Conservation (phyloP, 768 basidiomycete genomes). For the Xerocomus spinulosus region DNA sequence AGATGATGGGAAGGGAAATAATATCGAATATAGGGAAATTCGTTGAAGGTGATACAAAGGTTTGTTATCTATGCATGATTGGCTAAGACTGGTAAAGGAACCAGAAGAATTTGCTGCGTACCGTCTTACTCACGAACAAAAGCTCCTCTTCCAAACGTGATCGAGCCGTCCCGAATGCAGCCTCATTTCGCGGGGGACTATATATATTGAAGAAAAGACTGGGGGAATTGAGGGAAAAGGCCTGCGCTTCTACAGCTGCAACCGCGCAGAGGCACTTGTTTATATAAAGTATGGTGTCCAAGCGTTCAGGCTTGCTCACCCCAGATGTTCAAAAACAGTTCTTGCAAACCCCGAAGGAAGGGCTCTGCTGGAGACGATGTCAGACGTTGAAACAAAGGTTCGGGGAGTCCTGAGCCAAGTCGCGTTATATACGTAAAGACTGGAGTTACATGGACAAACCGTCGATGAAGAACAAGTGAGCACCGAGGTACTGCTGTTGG, state of each 20-base stretch:
- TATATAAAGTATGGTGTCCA: slow-evolving; percentile 4
- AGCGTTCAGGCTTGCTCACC: slow-evolving; percentile 46
- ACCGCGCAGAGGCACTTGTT: slow-evolving; percentile 4
- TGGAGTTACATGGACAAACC: slow-evolving; percentile 41
- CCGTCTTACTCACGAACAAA: slow-evolving; percentile 65
- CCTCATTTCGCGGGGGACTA: slow-evolving; percentile 73
- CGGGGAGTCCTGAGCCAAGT: slow-evolving; percentile 58
- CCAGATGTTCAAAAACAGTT: slow-evolving; percentile 92
- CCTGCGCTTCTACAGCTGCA: slow-evolving; percentile 79
- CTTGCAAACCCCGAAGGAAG: slow-evolving; percentile 70
- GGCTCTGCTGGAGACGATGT: slow-evolving; percentile 74
- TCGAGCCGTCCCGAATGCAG: slow-evolving; percentile 61
- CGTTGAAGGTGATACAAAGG: slow-evolving; percentile 83
- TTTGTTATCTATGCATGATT: slow-evolving; percentile 66
- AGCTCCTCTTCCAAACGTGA: slow-evolving; percentile 86
- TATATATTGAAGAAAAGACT: slow-evolving; percentile 84
- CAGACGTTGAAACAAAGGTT: slow-evolving; percentile 70
- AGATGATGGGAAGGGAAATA: slow-evolving; percentile 79
- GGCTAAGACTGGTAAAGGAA: slow-evolving; percentile 1
- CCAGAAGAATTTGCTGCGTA: slow-evolving; percentile 21
- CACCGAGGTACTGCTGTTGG: slow-evolving; percentile 71
- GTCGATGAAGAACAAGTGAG: slow-evolving; percentile 92
- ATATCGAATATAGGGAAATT: slow-evolving; percentile 91
- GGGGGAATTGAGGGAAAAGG: slow-evolving; percentile 77
- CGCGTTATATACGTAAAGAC: background rate